These are phyloP conservation scores for Cryptococcus sp. DNA, from an alignment of 1,284 basidiomycete genomes.

Conservation along the genomic window DNA sequence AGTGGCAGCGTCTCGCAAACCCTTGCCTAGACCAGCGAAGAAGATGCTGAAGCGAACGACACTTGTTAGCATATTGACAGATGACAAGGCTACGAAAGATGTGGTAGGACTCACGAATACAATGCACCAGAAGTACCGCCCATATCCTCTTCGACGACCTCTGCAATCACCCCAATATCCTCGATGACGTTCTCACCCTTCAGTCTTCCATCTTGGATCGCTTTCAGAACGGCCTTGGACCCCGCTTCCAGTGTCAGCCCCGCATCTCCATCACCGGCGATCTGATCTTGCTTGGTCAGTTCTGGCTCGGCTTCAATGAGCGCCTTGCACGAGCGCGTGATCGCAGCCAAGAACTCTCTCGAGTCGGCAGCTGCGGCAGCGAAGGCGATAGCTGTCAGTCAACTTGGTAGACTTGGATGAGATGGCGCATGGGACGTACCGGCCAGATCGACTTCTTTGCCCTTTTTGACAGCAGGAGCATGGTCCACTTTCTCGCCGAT, in stretches of 20 bases:
- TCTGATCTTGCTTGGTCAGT: conserved; percentile 84
- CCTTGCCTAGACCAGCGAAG: conserved; percentile 67
- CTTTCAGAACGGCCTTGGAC: conserved; percentile 58
- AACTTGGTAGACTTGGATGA: not conserved
- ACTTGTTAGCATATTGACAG: not conserved
- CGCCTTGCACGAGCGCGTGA: conserved; percentile 68
- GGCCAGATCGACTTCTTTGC: conserved; percentile 38
- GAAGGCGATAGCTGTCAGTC: not conserved
- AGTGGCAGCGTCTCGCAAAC: conserved; percentile 27
- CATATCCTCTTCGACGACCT: conserved; percentile 74
- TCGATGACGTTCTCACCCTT: conserved; percentile 65
- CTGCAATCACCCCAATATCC: conserved; percentile 68
- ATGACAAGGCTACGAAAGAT: not conserved
- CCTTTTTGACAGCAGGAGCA: conserved; percentile 19
- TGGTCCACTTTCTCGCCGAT: conserved; percentile 29
- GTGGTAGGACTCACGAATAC: conserved; percentile 67
- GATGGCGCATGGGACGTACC: conserved; percentile 24
- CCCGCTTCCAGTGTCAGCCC: conserved; percentile 81
- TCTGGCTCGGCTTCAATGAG: conserved; percentile 79
- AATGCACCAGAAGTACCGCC: conserved; percentile 89
- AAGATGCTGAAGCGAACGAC: conserved; percentile 66
- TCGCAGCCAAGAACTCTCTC: conserved; percentile 44
- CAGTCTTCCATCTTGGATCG: conserved; percentile 56
- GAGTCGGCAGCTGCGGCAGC: conserved; percentile 26
- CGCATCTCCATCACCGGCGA: conserved; percentile 62